Base-by-base conservation (phyloP, 495 filamentous ascomycete genomes). In the Halenospora varia region DNA sequence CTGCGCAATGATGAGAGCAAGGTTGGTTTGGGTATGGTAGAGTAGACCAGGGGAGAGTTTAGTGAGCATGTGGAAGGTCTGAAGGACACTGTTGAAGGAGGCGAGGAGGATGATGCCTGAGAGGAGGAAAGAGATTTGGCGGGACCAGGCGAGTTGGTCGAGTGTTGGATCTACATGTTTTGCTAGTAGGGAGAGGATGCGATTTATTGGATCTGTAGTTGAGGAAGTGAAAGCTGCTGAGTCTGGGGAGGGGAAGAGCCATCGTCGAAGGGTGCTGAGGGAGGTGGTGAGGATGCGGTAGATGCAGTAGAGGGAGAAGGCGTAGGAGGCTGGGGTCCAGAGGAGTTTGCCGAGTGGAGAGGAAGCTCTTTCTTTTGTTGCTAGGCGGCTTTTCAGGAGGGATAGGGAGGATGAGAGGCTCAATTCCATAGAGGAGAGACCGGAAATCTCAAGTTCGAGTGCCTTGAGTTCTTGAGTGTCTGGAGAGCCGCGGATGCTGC, bases 101-200 rank as follows among this genome's bases (percentile, higher is more conserved):
- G 83, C 85, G 18, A 86, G 76, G 48, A 94, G 83, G 65, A 92
- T 92, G 40, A 90, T 79, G 29, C 87, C 88, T 10, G 84, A 88
- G 24, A 94, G 76, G 11, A 88, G 70, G 71, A 93, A 91, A 46
- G 85, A 86, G 57, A 93, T 89, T 67, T 87, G 85, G 22, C 85
- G 79, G 17, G 85, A 82, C 88, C 88, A 92, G 24, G 88, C 85
- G 24, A 82, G 77, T 57, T 77, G 80, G 67, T 90, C 86, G 35
- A 90, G 75, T 53, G 82, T 80, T 11, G 85, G 84, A 58, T 88
- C 84, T 81, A 84, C 87, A 70, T 89, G 82, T 53, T 82, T 81
- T 11, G 87, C 86, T 11, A 91, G 64, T 22, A 90, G 76, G n/a
- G 85, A 84, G 44, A 91, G 78, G 58, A 91, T 75, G 62, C 86